These are phyloP conservation scores for Macroventuria anomochaeta DNA, from an alignment of 2,329 filamentous ascomycete genomes.

Conservation along the genomic window DNA sequence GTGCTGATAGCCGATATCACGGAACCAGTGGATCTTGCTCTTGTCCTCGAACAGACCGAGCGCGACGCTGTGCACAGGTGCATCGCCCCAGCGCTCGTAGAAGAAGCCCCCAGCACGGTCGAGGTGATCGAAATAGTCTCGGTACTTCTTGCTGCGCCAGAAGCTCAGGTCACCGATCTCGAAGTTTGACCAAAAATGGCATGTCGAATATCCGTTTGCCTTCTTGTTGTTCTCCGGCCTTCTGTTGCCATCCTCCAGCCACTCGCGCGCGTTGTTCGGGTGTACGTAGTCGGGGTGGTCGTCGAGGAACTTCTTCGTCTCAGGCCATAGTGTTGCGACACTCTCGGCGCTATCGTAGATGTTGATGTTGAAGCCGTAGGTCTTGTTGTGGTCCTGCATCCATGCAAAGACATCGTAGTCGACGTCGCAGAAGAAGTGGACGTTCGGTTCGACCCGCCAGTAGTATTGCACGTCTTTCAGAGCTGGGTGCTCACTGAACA, in stretches of 20 bases:
- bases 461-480: constrained; percentile 85
- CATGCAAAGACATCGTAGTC: constrained; percentile 99
- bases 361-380: constrained; percentile 98
- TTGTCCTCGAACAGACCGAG: constrained; percentile 90
- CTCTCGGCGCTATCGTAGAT: constrained; percentile 91
- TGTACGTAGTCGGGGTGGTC: constrained; percentile 82
- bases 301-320: constrained; percentile 87
- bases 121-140: constrained; percentile 95
- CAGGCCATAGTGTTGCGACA: constrained; percentile 91
- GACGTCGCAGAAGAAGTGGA: constrained; percentile 98
- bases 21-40: constrained; percentile 96
- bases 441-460: constrained; percentile 98
- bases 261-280: constrained; percentile 83
- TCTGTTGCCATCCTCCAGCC: constrained; percentile 79
- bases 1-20: constrained; percentile 97
- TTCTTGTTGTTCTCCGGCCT: constrained; percentile 80
- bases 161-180: constrained; percentile 94
- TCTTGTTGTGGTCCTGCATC: constrained; percentile 98
- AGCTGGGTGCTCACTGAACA: constrained; percentile 96
- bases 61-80: constrained; percentile 93
- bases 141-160: constrained; percentile 87
- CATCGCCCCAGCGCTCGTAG: constrained; percentile 98
- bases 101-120: constrained; percentile 96
- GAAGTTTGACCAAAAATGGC: constrained; percentile 99
- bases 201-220: constrained; percentile 94